These are phyloP conservation scores for Metahyphopichia silvanorum DNA, from an alignment of 805 yeast genomes.

Conservation along the genomic window DNA sequence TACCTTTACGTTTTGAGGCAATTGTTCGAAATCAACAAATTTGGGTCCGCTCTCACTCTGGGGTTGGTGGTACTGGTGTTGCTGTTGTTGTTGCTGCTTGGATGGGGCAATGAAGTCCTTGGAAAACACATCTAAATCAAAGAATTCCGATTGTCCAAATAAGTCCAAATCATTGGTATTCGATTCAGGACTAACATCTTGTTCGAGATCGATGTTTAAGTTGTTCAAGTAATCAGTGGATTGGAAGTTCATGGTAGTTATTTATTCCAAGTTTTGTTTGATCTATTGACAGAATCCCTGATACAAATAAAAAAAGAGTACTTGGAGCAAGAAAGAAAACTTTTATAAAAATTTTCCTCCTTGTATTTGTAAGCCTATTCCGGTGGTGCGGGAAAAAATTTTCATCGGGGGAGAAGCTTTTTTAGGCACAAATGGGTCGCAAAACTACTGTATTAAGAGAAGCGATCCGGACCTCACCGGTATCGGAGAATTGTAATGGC, in stretches of 20 bases:
- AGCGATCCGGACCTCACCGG: too few species aligned
- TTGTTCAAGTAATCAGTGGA: conserved; percentile 39
- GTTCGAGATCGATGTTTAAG: conserved; percentile 37
- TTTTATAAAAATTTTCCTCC: too few species aligned
- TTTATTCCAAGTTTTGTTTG: too few species aligned
- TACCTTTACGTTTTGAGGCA: not conserved
- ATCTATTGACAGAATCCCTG: too few species aligned
- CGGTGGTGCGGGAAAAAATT: too few species aligned
- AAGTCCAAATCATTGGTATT: conserved; percentile 33
- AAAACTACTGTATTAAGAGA: too few species aligned
- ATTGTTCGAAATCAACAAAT: not conserved
- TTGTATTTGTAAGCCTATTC: too few species aligned
- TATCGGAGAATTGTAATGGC: too few species aligned
- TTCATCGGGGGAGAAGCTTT: too few species aligned
- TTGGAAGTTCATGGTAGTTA: conserved; percentile 33
- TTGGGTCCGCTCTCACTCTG: not conserved
- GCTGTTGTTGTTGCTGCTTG: conserved; percentile 4
- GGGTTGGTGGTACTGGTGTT: conserved; percentile 1
- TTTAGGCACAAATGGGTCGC: too few species aligned
- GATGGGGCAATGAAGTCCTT: conserved; percentile 8
- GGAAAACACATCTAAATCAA: conserved; percentile 34
- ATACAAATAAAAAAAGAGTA: too few species aligned
- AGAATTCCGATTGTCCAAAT: conserved; percentile 37
- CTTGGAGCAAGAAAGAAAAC: too few species aligned
- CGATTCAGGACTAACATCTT: conserved; percentile 16